Conservation (phyloP, 2,329 filamentous ascomycete genomes). For the Talaromyces sp. region DNA sequence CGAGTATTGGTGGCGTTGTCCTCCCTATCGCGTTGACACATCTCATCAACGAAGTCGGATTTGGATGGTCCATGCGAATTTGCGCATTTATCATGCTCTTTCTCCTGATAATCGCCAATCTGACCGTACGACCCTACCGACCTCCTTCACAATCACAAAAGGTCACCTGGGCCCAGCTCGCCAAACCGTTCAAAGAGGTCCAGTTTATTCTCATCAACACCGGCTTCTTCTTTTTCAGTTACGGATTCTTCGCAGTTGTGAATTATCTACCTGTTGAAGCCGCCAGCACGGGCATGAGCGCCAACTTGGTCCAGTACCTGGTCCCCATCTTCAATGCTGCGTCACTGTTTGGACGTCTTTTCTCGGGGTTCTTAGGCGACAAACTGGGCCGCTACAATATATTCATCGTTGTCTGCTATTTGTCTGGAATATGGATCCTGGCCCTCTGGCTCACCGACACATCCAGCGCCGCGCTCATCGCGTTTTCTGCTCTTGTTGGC, state of each 20-base stretch:
- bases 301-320: conserved; percentile 20
- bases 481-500: conserved; percentile 26
- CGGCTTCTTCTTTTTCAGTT: conserved; percentile 18
- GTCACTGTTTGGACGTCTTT: conserved; percentile 28
- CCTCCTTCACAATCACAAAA: conserved; percentile 18
- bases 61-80: conserved; percentile 49
- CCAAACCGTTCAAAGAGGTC: conserved; percentile 19
- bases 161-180: conserved; percentile 15
- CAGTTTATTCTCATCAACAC: conserved; percentile 16
- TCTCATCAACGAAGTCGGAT: conserved; percentile 44
- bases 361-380: conserved; percentile 28
- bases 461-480: conserved; percentile 22
- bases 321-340: conserved; percentile 27
- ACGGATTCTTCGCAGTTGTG: conserved; percentile 24
- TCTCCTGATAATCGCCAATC: conserved; percentile 35
- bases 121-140: conserved; percentile 17
- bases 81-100: conserved; percentile 47
- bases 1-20: conserved; percentile 47
- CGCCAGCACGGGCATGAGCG: conserved; percentile 16
- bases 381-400: conserved; percentile 27
- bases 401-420: conserved; percentile 17
- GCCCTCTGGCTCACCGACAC: conserved; percentile 24
- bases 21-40: conserved; percentile 45
- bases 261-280: conserved; percentile 27
- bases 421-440: conserved; percentile 19